Conservation (phyloP, 805 yeast genomes). For the Teunomyces stri region DNA sequence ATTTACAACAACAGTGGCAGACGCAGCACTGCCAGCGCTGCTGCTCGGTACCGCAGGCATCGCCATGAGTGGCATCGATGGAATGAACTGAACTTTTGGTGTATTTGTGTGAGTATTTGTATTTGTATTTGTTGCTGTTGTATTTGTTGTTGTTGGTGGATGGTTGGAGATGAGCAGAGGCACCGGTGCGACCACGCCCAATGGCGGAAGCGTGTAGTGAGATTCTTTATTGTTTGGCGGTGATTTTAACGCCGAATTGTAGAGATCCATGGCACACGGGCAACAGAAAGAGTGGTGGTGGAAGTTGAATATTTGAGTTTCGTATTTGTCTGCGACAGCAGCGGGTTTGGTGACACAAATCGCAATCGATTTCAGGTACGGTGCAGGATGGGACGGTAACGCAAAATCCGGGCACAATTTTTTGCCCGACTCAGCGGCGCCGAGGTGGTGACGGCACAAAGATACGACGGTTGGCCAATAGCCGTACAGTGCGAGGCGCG, state of each 20-base stretch:
- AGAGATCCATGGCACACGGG: constrained; percentile 17
- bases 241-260: constrained; percentile 31
- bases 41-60: background rate
- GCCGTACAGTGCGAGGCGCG: background rate
- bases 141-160: constrained; percentile 4
- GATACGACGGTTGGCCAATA: background rate
- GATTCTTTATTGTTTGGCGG: constrained; percentile 32
- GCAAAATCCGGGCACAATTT: too few species aligned
- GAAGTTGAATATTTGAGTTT: background rate
- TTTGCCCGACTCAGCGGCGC: background rate
- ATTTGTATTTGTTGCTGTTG: background rate
- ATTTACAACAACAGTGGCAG: too few species aligned
- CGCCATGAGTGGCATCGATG: background rate
- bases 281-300: background rate
- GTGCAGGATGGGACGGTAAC: background rate
- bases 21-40: background rate
- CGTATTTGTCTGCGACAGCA: background rate
- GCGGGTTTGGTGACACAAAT: background rate
- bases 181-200: background rate
- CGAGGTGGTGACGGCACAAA: background rate
- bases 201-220: constrained; percentile 4
- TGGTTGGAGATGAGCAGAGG: background rate
- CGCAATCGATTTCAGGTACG: background rate
- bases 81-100: background rate
- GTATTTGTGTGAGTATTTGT: background rate